Conservation (phyloP, 306 rosid genomes). For the Pterocarpus macrocarpus region DNA sequence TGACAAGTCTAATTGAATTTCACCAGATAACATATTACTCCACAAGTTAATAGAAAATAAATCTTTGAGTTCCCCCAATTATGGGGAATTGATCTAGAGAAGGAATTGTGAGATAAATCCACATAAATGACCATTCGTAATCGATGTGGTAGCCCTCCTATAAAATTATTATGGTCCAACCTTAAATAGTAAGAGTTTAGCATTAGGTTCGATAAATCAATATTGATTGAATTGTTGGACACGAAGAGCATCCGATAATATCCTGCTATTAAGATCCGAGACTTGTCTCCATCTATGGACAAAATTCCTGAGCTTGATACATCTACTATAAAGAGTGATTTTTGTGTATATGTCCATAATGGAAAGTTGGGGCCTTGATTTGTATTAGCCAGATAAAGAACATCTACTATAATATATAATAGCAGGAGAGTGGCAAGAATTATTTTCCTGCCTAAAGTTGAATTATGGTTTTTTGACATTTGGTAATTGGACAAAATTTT, state of each 20-base stretch:
- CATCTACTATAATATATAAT: too few relatives aligned
- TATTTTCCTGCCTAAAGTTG: too few relatives aligned
- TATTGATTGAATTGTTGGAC: constrained; percentile 7
- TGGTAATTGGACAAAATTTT: too few relatives aligned
- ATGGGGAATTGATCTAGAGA: constrained; percentile 20
- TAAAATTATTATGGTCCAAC: background rate
- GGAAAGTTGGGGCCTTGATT: constrained; percentile 18
- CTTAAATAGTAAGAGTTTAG: fast-evolving
- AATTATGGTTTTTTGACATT: too few relatives aligned
- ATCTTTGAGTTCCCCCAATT: background rate
- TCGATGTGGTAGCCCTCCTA: constrained; percentile 1
- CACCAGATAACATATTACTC: constrained; percentile 10
- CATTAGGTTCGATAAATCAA: background rate
- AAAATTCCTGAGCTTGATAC: constrained; percentile 16
- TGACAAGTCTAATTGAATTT: constrained; percentile 1
- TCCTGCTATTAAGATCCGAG: background rate
- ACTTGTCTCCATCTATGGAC: too few relatives aligned
- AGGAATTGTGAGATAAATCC: constrained; percentile 11
- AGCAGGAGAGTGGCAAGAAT: too few relatives aligned
- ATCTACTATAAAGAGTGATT: fast-evolving
- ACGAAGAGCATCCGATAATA: fast-evolving
- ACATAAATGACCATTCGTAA: background rate
- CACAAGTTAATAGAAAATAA: background rate
- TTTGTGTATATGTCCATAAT: constrained; percentile 31
- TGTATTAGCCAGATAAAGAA: background rate